phyloP scores from a whole-genome alignment of 2,329 filamentous ascomycete genomes.

The Verticillium dahliae region DNA sequence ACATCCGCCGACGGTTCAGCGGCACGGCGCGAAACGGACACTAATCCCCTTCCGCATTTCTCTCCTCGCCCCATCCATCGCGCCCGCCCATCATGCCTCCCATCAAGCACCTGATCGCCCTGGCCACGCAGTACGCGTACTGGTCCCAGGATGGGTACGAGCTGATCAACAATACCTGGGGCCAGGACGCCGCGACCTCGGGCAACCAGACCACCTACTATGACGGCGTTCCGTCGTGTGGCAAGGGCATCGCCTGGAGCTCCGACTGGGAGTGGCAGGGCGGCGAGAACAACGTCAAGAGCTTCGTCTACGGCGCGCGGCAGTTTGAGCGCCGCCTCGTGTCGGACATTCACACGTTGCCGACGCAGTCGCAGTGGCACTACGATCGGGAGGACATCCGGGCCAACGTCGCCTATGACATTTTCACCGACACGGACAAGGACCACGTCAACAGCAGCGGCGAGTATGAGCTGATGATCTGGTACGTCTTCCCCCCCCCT shows the following conservation, averaged over 20 bases:
- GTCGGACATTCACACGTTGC: slow-evolving; percentile 24
- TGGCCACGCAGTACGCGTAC: slow-evolving; percentile 22
- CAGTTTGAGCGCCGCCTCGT: slow-evolving; percentile 23
- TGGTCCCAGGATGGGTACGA: slow-evolving; percentile 22
- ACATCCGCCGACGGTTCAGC: neutral
- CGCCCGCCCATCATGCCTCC: slow-evolving; percentile 12
- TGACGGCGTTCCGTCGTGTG: slow-evolving; percentile 20
- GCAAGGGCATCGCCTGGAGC: slow-evolving; percentile 28
- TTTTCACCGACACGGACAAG: slow-evolving; percentile 45
- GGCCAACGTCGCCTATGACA: slow-evolving; percentile 55
- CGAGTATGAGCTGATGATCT: slow-evolving; percentile 60
- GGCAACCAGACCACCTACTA: slow-evolving; percentile 36
- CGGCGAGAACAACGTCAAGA: slow-evolving; percentile 31
- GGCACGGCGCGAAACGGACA: neutral
- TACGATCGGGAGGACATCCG: slow-evolving; percentile 43
- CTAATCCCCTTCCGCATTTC: neutral
- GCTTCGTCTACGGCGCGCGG: slow-evolving; percentile 32
- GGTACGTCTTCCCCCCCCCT: slow-evolving; percentile 24
- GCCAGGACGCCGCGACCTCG: slow-evolving; percentile 21
- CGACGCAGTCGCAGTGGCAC: slow-evolving; percentile 25
- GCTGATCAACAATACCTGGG: slow-evolving; percentile 38
- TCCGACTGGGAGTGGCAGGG: slow-evolving; percentile 35
- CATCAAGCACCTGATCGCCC: slow-evolving; percentile 8
- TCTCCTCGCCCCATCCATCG: neutral
- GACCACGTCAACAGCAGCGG: slow-evolving; percentile 26